Conservation (phyloP, 2,329 filamentous ascomycete species). For the Fusarium acutatum region DNA sequence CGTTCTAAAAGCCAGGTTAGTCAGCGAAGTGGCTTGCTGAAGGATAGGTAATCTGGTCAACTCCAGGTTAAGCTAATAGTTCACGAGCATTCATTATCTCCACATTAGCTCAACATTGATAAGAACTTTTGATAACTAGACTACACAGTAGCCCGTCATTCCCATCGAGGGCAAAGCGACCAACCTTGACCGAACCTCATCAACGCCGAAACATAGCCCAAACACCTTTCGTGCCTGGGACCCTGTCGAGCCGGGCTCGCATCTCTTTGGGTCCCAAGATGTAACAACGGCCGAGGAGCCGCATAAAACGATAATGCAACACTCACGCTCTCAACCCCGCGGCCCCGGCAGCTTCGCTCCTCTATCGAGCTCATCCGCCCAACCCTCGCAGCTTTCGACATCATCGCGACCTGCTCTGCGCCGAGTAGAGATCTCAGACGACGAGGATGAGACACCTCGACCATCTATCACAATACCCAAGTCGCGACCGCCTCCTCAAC, state of each 20-base stretch:
- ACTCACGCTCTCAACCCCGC: conserved; percentile 55
- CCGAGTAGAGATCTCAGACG: conserved; percentile 44
- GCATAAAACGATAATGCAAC: conserved; percentile 56
- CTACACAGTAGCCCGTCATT: neutral
- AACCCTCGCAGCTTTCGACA: conserved; percentile 41
- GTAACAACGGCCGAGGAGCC: conserved; percentile 48
- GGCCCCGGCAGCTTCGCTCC: conserved; percentile 67
- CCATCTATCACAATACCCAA: conserved; percentile 56
- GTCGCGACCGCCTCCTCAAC: conserved; percentile 50
- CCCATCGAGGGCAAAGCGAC: neutral
- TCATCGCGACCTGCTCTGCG: conserved; percentile 47
- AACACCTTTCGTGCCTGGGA: neutral
- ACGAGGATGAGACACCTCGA: conserved; percentile 35
- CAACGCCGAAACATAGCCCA: neutral
- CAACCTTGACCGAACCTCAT: neutral
- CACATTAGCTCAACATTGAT: conserved; percentile 11
- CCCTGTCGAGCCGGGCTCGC: conserved; percentile 4
- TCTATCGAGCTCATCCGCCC: conserved; percentile 49
- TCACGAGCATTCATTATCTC: neutral
- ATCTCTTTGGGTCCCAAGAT: conserved; percentile 48
- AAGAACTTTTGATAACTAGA: neutral
- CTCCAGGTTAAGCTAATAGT: neutral
- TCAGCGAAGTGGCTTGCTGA: conserved; percentile 9
- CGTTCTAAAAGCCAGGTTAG: neutral
- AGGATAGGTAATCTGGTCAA: neutral